Evolutionary conservation across 192 early-diverging fungal genomes (phyloP), one percentile per base, ranked within the genome.

Genomic region (Linnemannia schmuckeri): DNA sequence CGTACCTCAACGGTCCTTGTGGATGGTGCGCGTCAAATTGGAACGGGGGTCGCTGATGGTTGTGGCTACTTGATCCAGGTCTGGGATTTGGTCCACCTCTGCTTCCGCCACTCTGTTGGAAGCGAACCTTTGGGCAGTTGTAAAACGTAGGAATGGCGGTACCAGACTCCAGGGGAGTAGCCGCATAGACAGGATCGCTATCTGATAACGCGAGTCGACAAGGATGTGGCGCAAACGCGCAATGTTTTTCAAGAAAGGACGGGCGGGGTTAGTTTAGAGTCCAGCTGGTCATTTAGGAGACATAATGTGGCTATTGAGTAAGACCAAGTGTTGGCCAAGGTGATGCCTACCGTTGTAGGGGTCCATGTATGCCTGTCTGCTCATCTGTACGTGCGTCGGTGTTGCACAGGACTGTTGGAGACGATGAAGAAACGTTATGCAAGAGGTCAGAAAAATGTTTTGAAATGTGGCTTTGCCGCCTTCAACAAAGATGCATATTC

Each of bases 141-240:
- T 76, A 49, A 17, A 87, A 35, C 12, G 91, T 89, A 37, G 91
- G 91, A 20, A 87, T 88, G 6, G 83, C 87, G n/a, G 90, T 88
- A 10, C 75, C 79, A 13, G 91, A 89, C 72, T 85, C 33, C 15
- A 92, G 69, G 22, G 77, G 88, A 30, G 92, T 89, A 24, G 75
- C 70, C 18, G 82, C 83, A 72, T 87, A 93, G 8, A 82, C 91
- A 17, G 89, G 90, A 66, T 90, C 90, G 30, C 73, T 72, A 33
- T 91, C 92, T 89, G 35, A 22, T n/a, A 47, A 46, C 18, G 6
- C 7, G 33, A 49, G 5, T 5, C 47, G 15, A 76, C 20, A 40
- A 38, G 49, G 18, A 52, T 17, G 49, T 52, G 49, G 18, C 49
- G 22, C 61, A 68, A 41, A 68, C n/a, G 61, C 76, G 52, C 18